These are phyloP conservation scores for Gentiana macrophylla DNA, from an alignment of 257 asterid species.

Conservation along the genomic window DNA sequence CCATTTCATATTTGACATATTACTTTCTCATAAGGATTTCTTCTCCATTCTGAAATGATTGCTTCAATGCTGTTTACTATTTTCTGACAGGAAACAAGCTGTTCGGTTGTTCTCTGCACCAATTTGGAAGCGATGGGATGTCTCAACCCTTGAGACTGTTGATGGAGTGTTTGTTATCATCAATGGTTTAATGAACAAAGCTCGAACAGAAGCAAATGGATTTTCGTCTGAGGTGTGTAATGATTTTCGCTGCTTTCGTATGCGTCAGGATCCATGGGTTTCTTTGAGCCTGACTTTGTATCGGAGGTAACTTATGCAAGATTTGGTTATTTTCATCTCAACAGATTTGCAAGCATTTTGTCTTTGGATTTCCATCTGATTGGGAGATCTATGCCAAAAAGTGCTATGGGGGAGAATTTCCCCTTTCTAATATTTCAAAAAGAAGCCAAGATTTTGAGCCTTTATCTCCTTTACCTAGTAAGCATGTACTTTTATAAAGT, in stretches of 20 bases:
- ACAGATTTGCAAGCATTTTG: conserved; percentile 55
- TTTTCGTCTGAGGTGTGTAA: conserved; percentile 58
- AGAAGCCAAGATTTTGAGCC: conserved; percentile 8
- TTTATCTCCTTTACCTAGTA: conserved; percentile 10
- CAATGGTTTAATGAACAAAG: conserved; percentile 49
- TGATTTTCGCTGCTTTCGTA: background rate
- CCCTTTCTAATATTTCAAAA: conserved; percentile 12
- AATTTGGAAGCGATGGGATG: conserved; percentile 42
- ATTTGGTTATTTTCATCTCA: conserved; percentile 10
- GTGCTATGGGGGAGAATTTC: conserved; percentile 22
- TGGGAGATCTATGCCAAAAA: conserved; percentile 53
- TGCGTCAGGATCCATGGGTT: too few relatives aligned
- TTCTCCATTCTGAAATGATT: background rate
- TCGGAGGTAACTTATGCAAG: background rate
- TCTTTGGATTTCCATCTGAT: conserved; percentile 59
- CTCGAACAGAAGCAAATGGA: conserved; percentile 50
- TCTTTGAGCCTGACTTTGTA: background rate
- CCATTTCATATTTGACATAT: too few relatives aligned
- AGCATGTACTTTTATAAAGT: conserved; percentile 13
- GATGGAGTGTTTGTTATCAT: conserved; percentile 55
- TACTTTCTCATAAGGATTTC: too few relatives aligned
- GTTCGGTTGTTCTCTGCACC: conserved; percentile 61
- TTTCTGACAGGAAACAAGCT: conserved; percentile 44
- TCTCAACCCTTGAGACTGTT: conserved; percentile 47
- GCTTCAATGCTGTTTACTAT: too few relatives aligned